A percentile compares a stretch with the other conserved stretches of the same genome.
These are phyloP conservation scores for Ephemerocybe angulata DNA, from an alignment of 768 basidiomycete species.

Conservation along the genomic window DNA sequence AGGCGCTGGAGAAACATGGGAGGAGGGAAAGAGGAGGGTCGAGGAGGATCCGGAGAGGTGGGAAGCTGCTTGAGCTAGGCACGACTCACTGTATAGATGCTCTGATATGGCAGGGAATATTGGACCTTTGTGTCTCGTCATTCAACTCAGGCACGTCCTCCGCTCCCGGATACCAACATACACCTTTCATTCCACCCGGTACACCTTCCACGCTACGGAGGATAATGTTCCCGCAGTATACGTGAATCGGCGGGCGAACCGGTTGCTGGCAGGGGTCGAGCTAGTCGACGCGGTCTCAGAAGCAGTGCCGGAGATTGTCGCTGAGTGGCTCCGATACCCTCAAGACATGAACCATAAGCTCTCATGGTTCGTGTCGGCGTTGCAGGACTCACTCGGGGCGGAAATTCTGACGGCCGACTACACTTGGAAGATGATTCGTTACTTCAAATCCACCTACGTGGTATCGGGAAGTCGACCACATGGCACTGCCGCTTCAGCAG, in stretches of 20 bases:
- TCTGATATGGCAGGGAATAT: too few species aligned
- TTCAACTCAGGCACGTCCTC: neutral
- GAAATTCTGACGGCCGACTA: neutral
- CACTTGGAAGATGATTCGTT: neutral
- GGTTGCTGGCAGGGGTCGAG: neutral
- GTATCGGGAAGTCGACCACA: neutral
- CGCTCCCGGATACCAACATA: neutral
- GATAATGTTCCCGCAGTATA: neutral
- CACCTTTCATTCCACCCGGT: neutral
- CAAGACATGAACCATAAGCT: neutral
- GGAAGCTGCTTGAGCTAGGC: too few species aligned
- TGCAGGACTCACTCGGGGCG: neutral
- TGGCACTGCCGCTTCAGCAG: neutral
- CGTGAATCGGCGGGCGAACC: neutral
- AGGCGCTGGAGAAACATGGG: too few species aligned
- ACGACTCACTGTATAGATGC: too few species aligned
- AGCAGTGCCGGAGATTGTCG: neutral
- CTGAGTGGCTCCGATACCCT: neutral
- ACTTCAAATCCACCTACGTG: neutral
- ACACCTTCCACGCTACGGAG: neutral
- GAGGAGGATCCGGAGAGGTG: too few species aligned
- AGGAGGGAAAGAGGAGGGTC: too few species aligned
- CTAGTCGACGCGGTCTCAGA: neutral
- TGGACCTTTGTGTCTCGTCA: too few species aligned
- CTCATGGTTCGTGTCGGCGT: neutral